Conservation (phyloP, 2,329 filamentous ascomycete species). For the Curvularia eragrostidis region DNA sequence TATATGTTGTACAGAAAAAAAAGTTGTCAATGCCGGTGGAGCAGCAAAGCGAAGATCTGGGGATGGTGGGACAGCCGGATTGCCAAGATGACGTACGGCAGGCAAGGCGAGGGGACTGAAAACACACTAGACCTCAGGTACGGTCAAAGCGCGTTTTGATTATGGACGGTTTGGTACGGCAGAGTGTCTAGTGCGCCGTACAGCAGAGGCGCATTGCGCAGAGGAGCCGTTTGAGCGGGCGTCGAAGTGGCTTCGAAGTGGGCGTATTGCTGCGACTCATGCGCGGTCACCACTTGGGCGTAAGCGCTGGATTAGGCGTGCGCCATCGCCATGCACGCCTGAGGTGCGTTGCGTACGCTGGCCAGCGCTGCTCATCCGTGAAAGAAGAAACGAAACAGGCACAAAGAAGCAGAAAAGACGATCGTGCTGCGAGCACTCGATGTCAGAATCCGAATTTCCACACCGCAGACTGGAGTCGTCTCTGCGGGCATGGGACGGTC, state of each 20-base stretch:
- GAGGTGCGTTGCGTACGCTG: neutral
- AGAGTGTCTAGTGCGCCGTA: neutral
- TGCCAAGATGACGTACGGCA: conserved; percentile 3
- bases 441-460: neutral
- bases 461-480: too few species aligned
- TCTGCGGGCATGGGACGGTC: neutral
- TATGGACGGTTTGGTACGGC: neutral
- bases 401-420: neutral
- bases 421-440: neutral
- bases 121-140: conserved; percentile 3
- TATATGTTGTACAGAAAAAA: neutral
- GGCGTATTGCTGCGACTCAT: neutral
- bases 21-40: neutral
- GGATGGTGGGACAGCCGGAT: conserved; percentile 1
- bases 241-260: neutral
- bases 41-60: conserved; percentile 5
- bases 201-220: neutral
- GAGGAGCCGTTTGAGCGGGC: neutral
- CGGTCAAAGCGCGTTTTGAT: neutral
- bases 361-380: neutral
- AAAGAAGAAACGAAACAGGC: neutral
- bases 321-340: neutral
- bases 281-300: neutral
- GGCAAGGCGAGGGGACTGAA: neutral
- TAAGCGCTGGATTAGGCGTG: neutral